Evolutionary conservation across 129 eudicot genomes (phyloP).

Genomic region (Lonicera japonica): DNA sequence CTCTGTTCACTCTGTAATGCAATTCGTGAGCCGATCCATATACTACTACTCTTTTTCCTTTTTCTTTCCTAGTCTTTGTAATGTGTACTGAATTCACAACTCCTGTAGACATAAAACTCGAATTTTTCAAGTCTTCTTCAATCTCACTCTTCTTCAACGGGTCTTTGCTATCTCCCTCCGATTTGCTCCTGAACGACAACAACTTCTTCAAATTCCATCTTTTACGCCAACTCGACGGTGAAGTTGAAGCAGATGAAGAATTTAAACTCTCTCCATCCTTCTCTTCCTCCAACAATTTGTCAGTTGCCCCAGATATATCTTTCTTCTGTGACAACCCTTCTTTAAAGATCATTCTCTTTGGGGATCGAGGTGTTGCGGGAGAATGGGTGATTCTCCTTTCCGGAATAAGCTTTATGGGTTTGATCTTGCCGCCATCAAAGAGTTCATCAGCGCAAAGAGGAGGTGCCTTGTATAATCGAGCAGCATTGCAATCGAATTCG

Average conservation of each 20-base stretch:
- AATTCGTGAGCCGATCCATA: conserved; percentile 83
- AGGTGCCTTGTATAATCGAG: background rate
- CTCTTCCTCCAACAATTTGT: background rate
- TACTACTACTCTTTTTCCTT: conserved; percentile 24
- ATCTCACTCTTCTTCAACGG: conserved; percentile 23
- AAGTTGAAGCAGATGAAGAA: background rate
- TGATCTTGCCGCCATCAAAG: conserved; percentile 10
- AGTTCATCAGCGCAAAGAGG: conserved; percentile 10
- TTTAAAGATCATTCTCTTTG: background rate
- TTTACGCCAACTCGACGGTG: background rate
- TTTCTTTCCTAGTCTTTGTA: conserved; percentile 29
- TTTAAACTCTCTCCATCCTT: background rate
- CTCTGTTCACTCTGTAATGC: conserved; percentile 36
- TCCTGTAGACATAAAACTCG: conserved; percentile 46
- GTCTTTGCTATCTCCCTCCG: conserved; percentile 30
- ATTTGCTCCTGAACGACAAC: conserved; percentile 7
- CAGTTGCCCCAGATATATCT: background rate
- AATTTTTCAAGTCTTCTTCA: conserved; percentile 37
- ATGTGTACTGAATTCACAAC: conserved; percentile 33
- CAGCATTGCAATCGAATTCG: background rate
- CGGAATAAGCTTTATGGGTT: background rate
- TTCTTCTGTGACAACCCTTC: background rate
- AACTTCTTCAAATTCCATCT: conserved; percentile 12
- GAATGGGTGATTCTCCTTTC: background rate
- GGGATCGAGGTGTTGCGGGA: conserved; percentile 11